Base-by-base conservation (phyloP, 2,329 filamentous ascomycete species). In the Talaromyces rugulosus region DNA sequence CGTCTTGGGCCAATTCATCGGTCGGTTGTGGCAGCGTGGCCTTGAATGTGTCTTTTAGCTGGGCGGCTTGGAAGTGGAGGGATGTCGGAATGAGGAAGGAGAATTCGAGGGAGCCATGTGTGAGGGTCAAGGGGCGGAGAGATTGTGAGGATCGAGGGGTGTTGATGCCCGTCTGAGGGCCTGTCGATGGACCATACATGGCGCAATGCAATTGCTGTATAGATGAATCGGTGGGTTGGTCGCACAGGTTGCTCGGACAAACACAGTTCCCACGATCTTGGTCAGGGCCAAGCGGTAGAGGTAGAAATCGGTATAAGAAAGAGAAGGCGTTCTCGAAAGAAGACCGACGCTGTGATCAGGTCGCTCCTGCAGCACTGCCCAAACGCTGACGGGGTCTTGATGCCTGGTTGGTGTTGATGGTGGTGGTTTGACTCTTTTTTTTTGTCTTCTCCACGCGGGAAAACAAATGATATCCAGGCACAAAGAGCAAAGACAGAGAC, bases 1-100 rank as follows among this genome's bases (percentile, higher is more conserved):
- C 95, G 82, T 99, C 96, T 75, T 94, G 92, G 64, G 95, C 96
- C 66, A 98, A 87, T 82, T 99, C 95, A 75, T 99, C 95, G 75
- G 96, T 99, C 62, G 95, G 91, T 71, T 88, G 84, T 59, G 96
- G 96, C 69, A 99, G 85, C 66, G 88, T 92, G 55, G 90, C 85
- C 67, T 87, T 85, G 80, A 99, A 99, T 68, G 88, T 86, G 70
- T 97, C 93, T 83, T 94, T 96, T 74, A 98, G 84, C 81, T 96
- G 91, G 64, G 92, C 90, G 71, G 95, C 95, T 78, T 95, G 93
- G 83, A 96, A 99, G 80, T 99, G 95, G 66, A 97, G 87, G 72
- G 88, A 91, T 69, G 95, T 98, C 63, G 95, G 94, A 74, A 99
- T 90, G 73, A 97, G 88, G 77, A 99, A 95, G 59, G 92, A 94